Evolutionary conservation across 2,329 filamentous ascomycete species (phyloP).

Genomic region (Clonostachys solani): DNA sequence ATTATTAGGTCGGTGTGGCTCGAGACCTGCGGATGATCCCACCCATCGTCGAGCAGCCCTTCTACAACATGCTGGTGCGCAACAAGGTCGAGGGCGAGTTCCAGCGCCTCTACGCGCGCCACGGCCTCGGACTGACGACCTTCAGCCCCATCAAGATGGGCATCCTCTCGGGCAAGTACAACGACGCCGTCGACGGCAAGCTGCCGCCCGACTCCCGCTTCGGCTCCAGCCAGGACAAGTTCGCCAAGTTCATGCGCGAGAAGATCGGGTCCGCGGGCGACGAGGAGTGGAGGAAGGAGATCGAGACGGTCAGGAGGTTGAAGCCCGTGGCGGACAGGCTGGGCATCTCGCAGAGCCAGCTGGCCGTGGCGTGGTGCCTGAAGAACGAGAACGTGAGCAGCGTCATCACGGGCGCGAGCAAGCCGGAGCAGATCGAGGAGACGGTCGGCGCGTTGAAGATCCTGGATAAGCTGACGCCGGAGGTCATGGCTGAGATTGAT

Average conservation of each 20-base stretch:
- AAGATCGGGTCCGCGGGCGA: slow-evolving; percentile 38
- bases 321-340: slow-evolving; percentile 52
- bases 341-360: slow-evolving; percentile 44
- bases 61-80: slow-evolving; percentile 61
- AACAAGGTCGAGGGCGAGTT: slow-evolving; percentile 62
- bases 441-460: slow-evolving; percentile 42
- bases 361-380: slow-evolving; percentile 48
- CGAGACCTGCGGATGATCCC: slow-evolving; percentile 56
- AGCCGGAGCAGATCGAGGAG: slow-evolving; percentile 45
- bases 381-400: slow-evolving; percentile 50
- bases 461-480: slow-evolving; percentile 41
- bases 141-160: slow-evolving; percentile 57
- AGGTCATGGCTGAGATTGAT: slow-evolving; percentile 47
- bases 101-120: slow-evolving; percentile 53
- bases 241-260: slow-evolving; percentile 50
- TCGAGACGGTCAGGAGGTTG: slow-evolving; percentile 37
- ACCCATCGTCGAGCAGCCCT: slow-evolving; percentile 63
- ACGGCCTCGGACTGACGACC: slow-evolving; percentile 56
- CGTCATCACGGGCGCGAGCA: slow-evolving; percentile 48
- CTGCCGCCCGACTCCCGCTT: slow-evolving; percentile 55
- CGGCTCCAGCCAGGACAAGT: slow-evolving; percentile 51
- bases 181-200: slow-evolving; percentile 39
- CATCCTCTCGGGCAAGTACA: slow-evolving; percentile 64
- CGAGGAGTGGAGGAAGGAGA: slow-evolving; percentile 48
- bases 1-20: slow-evolving; percentile 43